Base-by-base conservation (phyloP, 768 basidiomycete genomes). In the Suillus sp. region DNA sequence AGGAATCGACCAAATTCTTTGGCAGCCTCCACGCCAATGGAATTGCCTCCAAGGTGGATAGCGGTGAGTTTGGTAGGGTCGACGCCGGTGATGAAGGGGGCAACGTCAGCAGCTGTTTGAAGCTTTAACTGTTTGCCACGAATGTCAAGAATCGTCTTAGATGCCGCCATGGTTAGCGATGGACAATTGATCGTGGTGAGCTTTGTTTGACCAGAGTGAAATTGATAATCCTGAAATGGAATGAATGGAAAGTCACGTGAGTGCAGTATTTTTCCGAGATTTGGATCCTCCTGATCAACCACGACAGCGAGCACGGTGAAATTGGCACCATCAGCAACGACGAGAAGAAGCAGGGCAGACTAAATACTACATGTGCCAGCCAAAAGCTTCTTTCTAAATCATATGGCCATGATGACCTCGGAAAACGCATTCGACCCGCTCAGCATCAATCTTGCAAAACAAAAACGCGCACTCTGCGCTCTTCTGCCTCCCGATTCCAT, bases 21-120 rank as follows among this genome's bases (percentile, higher is more conserved):
- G 53, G 95, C 90, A 50, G 96, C 96, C 70, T 91, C 95, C 32
- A 97, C 86, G 56, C 97, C 96, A 62, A 98, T 81, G 22, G 95
- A 96, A 77, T 99, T 99, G 25, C 95, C 96, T 54, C 95, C 92
- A 59, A 99, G 82, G 71, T 95, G 91, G 65, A 99, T 88, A 79
- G 96, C 95, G 75, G 95, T 90, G 67, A 95, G 81, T 66, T 77
- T 71, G 3, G 80, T 74, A 10, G 90, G 87, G 72, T 91, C 86
- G 54, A 90, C 79, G 60, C 84, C 82, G 30, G 78, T 76, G 25
- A 98, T 78, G 68, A 88, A 84, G 1, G 92, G 91, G 67, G 87
- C 84, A 61, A 96, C 86, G 65, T 96, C 92, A 0, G 80, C 85
- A 14, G 83, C 80, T 18, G 87, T 84, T 70, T 95, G 82, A 62